phyloP scores from a whole-genome alignment of 495 filamentous ascomycete genomes.

The Aspergillus nidulans region DNA sequence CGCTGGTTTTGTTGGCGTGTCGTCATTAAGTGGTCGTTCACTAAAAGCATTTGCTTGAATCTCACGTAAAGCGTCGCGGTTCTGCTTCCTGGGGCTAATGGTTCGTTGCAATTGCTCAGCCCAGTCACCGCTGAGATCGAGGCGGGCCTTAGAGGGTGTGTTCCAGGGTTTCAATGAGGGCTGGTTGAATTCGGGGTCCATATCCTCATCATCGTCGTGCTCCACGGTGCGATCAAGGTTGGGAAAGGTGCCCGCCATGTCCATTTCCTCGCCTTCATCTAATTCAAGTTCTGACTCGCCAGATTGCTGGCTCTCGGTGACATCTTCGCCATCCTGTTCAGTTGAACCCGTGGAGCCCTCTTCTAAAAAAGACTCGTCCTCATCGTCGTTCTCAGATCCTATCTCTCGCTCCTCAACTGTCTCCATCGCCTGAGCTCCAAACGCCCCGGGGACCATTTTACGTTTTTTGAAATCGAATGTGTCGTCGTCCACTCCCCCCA shows the following conservation, averaged over 20 bases:
- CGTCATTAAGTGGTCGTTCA: conserved; percentile 32
- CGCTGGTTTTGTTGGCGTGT: conserved; percentile 27
- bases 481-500: conserved; percentile 62
- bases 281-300: conserved; percentile 67
- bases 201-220: conserved; percentile 45
- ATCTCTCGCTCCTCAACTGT: conserved; percentile 45
- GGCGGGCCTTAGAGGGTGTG: conserved; percentile 57
- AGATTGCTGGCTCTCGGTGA: conserved; percentile 53
- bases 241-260: conserved; percentile 73
- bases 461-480: conserved; percentile 78
- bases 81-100: conserved; percentile 82
- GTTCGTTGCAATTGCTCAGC: conserved; percentile 86
- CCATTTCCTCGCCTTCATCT: conserved; percentile 65
- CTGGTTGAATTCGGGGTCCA: conserved; percentile 44
- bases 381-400: conserved; percentile 33
- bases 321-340: conserved; percentile 58
- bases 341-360: conserved; percentile 79
- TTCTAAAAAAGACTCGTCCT: conserved; percentile 81
- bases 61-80: conserved; percentile 63
- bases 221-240: conserved; percentile 62
- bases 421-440: conserved; percentile 57
- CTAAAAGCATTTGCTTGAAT: conserved; percentile 53
- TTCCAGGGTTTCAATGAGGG: conserved; percentile 39
- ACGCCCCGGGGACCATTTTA: conserved; percentile 71
- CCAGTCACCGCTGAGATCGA: conserved; percentile 67